Conservation (phyloP, 1,284 basidiomycete species). For the Microbotryum scabiosae region DNA sequence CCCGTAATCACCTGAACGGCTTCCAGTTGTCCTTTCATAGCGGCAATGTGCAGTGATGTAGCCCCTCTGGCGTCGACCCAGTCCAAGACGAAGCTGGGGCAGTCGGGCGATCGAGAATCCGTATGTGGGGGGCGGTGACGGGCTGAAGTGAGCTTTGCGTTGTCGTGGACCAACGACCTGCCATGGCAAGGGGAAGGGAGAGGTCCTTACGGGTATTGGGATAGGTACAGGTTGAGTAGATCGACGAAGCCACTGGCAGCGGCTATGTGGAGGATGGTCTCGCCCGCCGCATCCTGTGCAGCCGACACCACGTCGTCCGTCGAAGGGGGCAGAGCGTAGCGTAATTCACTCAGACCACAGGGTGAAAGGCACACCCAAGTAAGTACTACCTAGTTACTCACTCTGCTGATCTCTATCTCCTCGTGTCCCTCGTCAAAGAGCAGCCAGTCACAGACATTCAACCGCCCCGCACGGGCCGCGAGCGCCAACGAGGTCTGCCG, state of each 20-base stretch:
- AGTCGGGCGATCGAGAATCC: conserved; percentile 42
- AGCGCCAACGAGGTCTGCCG: conserved; percentile 79
- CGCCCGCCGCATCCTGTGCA: conserved; percentile 22
- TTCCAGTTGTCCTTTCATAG: conserved; percentile 78
- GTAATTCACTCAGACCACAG: background rate
- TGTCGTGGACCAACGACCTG: conserved; percentile 24
- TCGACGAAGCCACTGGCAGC: conserved; percentile 14
- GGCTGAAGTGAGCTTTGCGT: conserved; percentile 23
- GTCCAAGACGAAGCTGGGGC: conserved; percentile 58
- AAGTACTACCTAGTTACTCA: conserved; percentile 43
- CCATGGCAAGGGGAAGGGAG: background rate
- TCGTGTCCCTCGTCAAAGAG: conserved; percentile 74
- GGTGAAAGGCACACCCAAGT: background rate
- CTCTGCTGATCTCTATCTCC: conserved; percentile 78
- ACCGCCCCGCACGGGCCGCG: conserved; percentile 71
- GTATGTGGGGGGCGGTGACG: conserved; percentile 27
- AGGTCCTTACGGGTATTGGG: background rate
- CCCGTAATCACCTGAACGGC: conserved; percentile 60
- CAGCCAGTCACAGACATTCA: conserved; percentile 77
- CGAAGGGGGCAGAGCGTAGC: too few species aligned
- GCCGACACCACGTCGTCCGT: too few species aligned
- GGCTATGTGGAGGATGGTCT: conserved; percentile 22
- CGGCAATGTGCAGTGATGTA: conserved; percentile 79
- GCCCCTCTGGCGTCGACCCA: conserved; percentile 82
- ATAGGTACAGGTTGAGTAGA: conserved; percentile 12